Percentiles rank a stretch among this genome's conserved stretches.
phyloP scores from a whole-genome alignment of 208 protist genomes.

The Wallacemonas sp. region DNA sequence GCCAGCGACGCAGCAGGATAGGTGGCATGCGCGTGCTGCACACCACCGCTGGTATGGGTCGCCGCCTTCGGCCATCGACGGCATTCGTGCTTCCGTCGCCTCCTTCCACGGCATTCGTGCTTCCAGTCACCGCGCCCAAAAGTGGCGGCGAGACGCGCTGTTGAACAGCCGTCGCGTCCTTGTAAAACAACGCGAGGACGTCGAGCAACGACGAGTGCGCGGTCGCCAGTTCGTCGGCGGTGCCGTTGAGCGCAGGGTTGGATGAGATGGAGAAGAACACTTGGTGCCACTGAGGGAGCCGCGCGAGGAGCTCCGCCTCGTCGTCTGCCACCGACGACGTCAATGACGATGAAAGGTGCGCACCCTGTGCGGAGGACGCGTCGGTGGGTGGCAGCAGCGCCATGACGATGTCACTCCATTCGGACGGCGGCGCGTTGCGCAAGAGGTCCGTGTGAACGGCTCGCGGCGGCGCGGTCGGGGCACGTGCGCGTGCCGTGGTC shows the following conservation, averaged over 20 bases:
- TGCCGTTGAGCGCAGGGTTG: slow-evolving; percentile 26
- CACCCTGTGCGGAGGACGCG: too few relatives aligned
- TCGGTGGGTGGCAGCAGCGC: too few relatives aligned
- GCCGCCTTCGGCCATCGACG: neutral
- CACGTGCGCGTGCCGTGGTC: slow-evolving; percentile 3
- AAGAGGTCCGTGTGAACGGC: too few relatives aligned
- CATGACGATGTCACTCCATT: too few relatives aligned
- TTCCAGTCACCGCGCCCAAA: neutral
- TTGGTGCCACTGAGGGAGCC: slow-evolving; percentile 35
- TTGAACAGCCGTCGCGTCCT: slow-evolving; percentile 23
- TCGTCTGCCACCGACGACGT: neutral
- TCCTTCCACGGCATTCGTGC: neutral
- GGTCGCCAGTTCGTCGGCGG: neutral
- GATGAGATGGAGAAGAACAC: slow-evolving; percentile 30
- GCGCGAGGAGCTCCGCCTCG: slow-evolving; percentile 4
- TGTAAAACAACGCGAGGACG: slow-evolving; percentile 26
- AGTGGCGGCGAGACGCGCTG: neutral
- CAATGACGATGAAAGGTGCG: too few relatives aligned
- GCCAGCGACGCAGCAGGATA: slow-evolving; percentile 31
- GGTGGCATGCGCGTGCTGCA: slow-evolving; percentile 28
- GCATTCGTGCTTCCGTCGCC: neutral
- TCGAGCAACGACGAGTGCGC: slow-evolving; percentile 21
- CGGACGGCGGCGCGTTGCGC: too few relatives aligned
- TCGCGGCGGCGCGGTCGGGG: neutral
- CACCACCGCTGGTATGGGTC: neutral